Base-by-base conservation (phyloP, 2,329 filamentous ascomycete species). In the Gaeumannomyces sp. region DNA sequence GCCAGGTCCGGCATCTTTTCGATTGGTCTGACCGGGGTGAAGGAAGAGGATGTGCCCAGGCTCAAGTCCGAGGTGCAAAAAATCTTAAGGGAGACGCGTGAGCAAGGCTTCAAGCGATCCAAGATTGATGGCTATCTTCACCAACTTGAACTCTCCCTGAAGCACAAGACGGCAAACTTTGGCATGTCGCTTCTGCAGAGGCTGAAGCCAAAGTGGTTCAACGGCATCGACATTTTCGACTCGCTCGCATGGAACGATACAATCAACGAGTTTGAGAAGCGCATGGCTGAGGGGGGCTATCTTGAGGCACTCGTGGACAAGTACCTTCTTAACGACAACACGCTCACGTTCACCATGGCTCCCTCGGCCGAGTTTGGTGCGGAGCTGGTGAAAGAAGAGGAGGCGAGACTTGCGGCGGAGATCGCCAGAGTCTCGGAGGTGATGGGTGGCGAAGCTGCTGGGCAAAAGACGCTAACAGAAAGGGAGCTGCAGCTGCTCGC, bases 151-250 rank as follows among this genome's bases (percentile, higher is more conserved):
- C 83, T 99, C n/a, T 85, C 89, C 0, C 79, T 98, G 61, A 97
- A 97, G 78, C 93, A 99, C 79, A 98, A 98, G 81, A 97, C 93
- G 0, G 92, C 95, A 64, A 93, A 90, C 72, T 99, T 99, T 73
- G 95, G 95, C 19, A 92, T 97, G 83, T 89, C 89, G 25, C 85
- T 98, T 64, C 86, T 99, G 76, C 92, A 97, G 70, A 87, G 94
- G 58, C 83, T 97, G 10, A 91, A 96, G 73, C 90, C 92, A 2
- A 89, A 90, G 66, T 99, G 95, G 95, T 98, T 99, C 77, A 96
- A 95, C 65, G 95, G 94, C 6, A 88, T 93, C 4, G 92, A 98
- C 74, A 94, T 95, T 0, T 96, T 98, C 76, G 89, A 96, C 69
- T 89, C 92, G 16, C 80, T 99, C 50, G 90, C 92, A 2, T 98